Conservation (phyloP, 176 grass and related monocot species). For the Triticum dicoccoides region DNA sequence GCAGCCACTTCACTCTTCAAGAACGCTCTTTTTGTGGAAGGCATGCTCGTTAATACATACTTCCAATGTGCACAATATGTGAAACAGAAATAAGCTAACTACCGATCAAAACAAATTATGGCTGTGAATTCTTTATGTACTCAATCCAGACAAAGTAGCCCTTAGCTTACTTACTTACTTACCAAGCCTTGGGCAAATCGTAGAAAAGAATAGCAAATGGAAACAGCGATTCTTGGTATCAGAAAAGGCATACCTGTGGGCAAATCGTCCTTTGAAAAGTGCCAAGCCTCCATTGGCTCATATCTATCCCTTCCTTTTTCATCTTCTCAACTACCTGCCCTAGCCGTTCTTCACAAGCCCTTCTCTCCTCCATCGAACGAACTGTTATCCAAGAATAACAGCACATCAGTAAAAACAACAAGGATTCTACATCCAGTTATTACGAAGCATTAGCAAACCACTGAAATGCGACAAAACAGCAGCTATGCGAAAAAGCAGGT, state of each 20-base stretch:
- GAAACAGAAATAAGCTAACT: background rate
- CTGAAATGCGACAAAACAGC: background rate
- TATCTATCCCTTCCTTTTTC: constrained; percentile 50
- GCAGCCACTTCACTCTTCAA: background rate
- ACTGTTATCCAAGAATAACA: constrained; percentile 1
- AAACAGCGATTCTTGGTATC: background rate
- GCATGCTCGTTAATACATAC: background rate
- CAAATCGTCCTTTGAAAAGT: constrained; percentile 32
- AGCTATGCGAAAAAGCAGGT: background rate
- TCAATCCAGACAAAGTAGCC: background rate
- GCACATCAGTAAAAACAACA: background rate
- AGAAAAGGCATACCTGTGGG: constrained; percentile 17
- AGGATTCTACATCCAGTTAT: background rate
- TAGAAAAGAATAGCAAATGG: background rate
- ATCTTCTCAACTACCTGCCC: constrained; percentile 38
- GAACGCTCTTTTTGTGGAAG: background rate
- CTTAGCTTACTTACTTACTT: background rate
- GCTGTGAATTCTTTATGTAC: background rate
- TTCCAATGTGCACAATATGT: background rate
- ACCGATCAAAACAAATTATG: background rate
- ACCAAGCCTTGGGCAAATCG: too few species aligned
- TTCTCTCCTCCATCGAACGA: background rate
- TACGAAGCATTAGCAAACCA: background rate
- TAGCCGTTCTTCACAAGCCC: constrained; percentile 21
- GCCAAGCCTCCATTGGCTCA: constrained; percentile 38